Conservation (phyloP, 2,329 filamentous ascomycete genomes). For the Trichophyton benhamiae region DNA sequence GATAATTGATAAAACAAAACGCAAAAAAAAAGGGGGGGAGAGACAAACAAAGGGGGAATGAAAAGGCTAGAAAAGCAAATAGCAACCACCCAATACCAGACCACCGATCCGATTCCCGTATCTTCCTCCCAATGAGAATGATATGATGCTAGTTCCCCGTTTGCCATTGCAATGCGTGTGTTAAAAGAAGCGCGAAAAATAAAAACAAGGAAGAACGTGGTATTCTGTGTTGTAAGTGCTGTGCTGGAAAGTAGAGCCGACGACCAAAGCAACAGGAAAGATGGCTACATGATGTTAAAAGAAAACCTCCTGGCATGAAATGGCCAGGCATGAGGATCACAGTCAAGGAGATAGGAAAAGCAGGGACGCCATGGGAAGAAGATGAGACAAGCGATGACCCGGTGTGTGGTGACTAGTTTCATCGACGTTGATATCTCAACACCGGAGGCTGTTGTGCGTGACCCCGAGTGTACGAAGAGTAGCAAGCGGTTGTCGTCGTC, state of each 20-base stretch:
- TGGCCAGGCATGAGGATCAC: not conserved
- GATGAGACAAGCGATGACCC: not conserved
- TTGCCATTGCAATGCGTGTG: not conserved
- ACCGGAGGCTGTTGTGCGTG: not conserved
- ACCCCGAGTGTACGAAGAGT: not conserved
- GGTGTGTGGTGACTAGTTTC: not conserved
- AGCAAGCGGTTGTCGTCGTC: not conserved
- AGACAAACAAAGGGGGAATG: not conserved
- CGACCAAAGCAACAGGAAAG: not conserved
- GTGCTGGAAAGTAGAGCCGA: conserved; percentile 1
- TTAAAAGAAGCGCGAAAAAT: not conserved
- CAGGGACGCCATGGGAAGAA: not conserved
- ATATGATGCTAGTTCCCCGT: conserved; percentile 4
- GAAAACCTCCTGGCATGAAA: not conserved
- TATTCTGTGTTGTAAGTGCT: not conserved
- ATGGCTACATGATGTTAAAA: not conserved
- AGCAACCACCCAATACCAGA: conserved; percentile 5
- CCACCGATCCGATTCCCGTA: conserved; percentile 3
- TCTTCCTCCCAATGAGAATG: conserved; percentile 5
- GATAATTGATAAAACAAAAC: not conserved
- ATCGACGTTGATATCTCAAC: not conserved
- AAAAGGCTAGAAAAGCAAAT: not conserved
- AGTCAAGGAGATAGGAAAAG: not conserved
- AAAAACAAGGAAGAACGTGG: not conserved
- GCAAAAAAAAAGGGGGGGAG: not conserved